A percentile compares a stretch with the other conserved stretches of the same genome.
Conservation (phyloP, 768 basidiomycete genomes). For the Suillus weaverae region DNA sequence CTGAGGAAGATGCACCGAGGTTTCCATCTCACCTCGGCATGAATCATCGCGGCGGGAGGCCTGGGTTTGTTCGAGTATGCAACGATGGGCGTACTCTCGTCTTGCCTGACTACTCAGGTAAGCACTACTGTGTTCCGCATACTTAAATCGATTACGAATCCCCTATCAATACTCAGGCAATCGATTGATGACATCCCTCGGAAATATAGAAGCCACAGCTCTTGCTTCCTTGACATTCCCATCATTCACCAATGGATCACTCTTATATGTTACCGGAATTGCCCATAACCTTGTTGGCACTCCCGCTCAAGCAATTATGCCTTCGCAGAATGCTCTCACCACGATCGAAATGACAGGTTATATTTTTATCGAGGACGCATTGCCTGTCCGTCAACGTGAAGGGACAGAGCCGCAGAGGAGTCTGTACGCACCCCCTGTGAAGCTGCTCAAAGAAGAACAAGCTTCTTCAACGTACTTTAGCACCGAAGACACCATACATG, state of each 20-base stretch:
- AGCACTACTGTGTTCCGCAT: slow-evolving; percentile 6
- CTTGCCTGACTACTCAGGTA: slow-evolving; percentile 63
- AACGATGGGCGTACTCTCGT: slow-evolving; percentile 55
- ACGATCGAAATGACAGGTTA: slow-evolving; percentile 52
- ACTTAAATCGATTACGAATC: not conserved
- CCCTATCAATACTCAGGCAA: slow-evolving; percentile 44
- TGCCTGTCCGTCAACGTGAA: slow-evolving; percentile 52
- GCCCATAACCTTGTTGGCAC: slow-evolving; percentile 51
- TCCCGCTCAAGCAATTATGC: slow-evolving; percentile 50
- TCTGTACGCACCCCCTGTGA: slow-evolving; percentile 62
- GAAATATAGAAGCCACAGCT: slow-evolving; percentile 61
- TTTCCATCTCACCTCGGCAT: slow-evolving; percentile 64
- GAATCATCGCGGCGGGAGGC: slow-evolving; percentile 64
- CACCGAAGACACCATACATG: slow-evolving; percentile 20
- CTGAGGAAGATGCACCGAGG: slow-evolving; percentile 30
- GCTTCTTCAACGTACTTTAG: slow-evolving; percentile 30
- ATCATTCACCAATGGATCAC: slow-evolving; percentile 51
- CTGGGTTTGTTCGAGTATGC: slow-evolving; percentile 59
- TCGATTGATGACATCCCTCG: slow-evolving; percentile 59
- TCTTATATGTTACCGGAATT: slow-evolving; percentile 65
- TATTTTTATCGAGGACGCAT: slow-evolving; percentile 50
- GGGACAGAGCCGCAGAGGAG: slow-evolving; percentile 34
- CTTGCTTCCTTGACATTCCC: slow-evolving; percentile 57
- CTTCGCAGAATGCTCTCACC: slow-evolving; percentile 52
- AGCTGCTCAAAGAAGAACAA: slow-evolving; percentile 51